Conservation (phyloP, 1,284 basidiomycete genomes). For the Sphagnurus paluster region DNA sequence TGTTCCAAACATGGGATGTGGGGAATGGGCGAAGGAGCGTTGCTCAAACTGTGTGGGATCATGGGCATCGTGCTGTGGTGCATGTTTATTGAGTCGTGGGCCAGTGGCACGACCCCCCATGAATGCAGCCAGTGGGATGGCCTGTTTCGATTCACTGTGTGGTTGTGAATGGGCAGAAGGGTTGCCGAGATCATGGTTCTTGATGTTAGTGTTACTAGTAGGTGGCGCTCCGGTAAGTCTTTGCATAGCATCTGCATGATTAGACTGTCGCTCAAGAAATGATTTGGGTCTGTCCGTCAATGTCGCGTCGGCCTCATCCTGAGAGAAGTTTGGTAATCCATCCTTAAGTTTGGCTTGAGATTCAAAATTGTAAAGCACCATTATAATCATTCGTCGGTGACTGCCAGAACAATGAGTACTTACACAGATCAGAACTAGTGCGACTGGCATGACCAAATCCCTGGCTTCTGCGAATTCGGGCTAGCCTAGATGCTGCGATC, state of each 20-base stretch:
- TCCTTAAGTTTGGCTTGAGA: constrained; percentile 17
- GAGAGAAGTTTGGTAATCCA: not conserved
- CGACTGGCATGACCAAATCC: constrained; percentile 46
- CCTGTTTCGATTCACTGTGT: constrained; percentile 27
- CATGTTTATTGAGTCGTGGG: constrained; percentile 67
- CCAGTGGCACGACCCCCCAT: constrained; percentile 74
- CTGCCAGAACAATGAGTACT: constrained; percentile 25
- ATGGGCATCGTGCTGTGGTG: constrained; percentile 67
- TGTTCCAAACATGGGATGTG: constrained; percentile 74
- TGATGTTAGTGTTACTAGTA: not conserved
- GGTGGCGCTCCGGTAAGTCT: constrained; percentile 31
- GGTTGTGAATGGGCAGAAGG: constrained; percentile 7
- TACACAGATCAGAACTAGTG: constrained; percentile 45
- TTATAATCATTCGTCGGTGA: constrained; percentile 15
- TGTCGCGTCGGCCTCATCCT: constrained; percentile 22
- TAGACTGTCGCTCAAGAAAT: constrained; percentile 35
- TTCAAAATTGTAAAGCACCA: constrained; percentile 1
- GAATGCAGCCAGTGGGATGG: constrained; percentile 73
- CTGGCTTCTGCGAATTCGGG: constrained; percentile 61
- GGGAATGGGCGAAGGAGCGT: constrained; percentile 44
- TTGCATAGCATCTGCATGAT: constrained; percentile 47
- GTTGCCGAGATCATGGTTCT: not conserved
- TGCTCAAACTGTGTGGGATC: constrained; percentile 69
- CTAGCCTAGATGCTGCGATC: constrained; percentile 68
- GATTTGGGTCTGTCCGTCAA: constrained; percentile 28